Base-by-base conservation (phyloP, 2,329 filamentous ascomycete species). In the Lasiodiplodia citricola region DNA sequence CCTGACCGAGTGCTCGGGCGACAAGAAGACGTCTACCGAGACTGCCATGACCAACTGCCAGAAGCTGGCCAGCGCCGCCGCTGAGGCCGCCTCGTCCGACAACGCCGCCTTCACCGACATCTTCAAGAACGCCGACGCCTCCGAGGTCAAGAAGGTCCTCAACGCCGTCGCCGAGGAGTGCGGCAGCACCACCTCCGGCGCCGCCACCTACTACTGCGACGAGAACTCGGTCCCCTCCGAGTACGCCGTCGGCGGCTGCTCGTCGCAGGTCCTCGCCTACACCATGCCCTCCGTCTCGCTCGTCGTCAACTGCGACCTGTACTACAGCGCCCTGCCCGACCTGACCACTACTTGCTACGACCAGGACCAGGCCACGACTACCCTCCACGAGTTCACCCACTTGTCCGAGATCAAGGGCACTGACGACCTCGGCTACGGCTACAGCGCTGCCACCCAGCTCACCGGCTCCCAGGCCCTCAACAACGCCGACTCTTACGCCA, bases 361-460 rank as follows among this genome's bases (percentile, higher is more conserved):
- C 2, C 89, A 91, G 78, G 90, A 91, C 74, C 87, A 90, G 79
- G 87, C 87, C 3, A 89, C 86, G 10, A 91, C 89, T 18, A 84
- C 84, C 37, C 77, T 92, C 18, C 90, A 92, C 74, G 90, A 92
- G 82, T 82, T 85, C 72, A 90, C 89, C 10, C 90, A 92, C 75
- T 82, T 85, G 21, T 78, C 85, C 75, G 83, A 80, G 79, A 82
- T 85, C 16, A 87, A 87, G 67, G 87, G 88, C 11, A 91, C 89
- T 2, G 77, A 84, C 2, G 90, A 92, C 74, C 80, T 85, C 65
- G 85, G 82, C 23, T 87, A 87, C 71, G 77, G 70, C 31, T 88
- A 87, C 71, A 76, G 82, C 7, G 83, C 83, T 5, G 41, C 54
- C 14, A 35, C 55, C 65, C 38, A 44, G 23, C 57, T 62, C 38